Conservation (phyloP, 441 rosid genomes). For the Arabidopsis hybrid region DNA sequence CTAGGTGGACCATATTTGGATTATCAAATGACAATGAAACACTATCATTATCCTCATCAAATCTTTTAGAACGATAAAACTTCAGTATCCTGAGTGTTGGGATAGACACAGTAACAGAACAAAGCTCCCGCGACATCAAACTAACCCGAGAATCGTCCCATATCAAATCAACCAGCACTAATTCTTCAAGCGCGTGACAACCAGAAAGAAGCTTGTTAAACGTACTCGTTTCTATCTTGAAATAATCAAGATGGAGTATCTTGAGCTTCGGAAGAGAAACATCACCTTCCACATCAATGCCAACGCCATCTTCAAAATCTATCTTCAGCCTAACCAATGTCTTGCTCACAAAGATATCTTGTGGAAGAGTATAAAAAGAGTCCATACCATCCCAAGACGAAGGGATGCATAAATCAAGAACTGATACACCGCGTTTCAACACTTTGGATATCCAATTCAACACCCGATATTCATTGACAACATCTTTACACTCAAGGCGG, state of each 20-base stretch:
- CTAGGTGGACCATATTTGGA: not conserved
- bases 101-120: not conserved
- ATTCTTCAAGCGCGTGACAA: not conserved
- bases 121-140: not conserved
- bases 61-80: not conserved
- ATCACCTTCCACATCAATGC: not conserved
- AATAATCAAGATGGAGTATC: not conserved
- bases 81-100: not conserved
- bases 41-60: not conserved
- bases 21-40: not conserved
- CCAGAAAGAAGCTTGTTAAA: conserved; percentile 4
- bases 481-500: not conserved
- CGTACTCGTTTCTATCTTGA: not conserved
- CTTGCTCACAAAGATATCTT: not conserved
- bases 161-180: not conserved
- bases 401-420: not conserved
- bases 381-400: not conserved
- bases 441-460: not conserved
- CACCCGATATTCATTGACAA: not conserved
- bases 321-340: not conserved
- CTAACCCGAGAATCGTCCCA: not conserved
- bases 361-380: not conserved
- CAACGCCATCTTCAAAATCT: not conserved
- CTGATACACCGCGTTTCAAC: not conserved
- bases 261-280: not conserved